Base-by-base conservation (phyloP, 2,329 filamentous ascomycete genomes). In the Plectosphaerella plurivora region DNA sequence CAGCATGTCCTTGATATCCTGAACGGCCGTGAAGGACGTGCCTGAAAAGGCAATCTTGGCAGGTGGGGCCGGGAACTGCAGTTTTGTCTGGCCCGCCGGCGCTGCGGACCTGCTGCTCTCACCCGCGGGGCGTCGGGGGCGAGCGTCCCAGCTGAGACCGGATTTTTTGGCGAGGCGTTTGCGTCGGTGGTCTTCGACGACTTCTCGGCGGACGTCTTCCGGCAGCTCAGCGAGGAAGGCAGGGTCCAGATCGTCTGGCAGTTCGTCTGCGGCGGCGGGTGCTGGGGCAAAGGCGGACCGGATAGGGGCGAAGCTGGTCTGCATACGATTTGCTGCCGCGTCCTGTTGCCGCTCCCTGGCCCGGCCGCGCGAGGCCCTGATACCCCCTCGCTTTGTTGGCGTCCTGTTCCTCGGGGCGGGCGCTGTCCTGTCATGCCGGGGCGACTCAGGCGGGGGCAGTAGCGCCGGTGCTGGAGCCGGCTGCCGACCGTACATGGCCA, bases 151-250 rank as follows among this genome's bases (percentile, higher is more conserved):
- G 49, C 72, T 73, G n/a, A 84, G 66, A 0, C 74, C 77, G 1
- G 78, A 73, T 16, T 71, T 76, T 37, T 83, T 79, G 11, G 83
- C 82, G 18, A 87, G 73, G n/a, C 77, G 82, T 11, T 78, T 79
- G 18, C 79, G 80, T 35, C 77, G 79, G 62, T 92, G 86, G 61
- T 96, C 89, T 18, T 83, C 84, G 2, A 96, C 68, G 7, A 97
- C 78, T 68, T 97, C 92, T 15, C 73, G 75, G 12, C 89, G 83
- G 46, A 96, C 81, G 46, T 96, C 89, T 58, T 88, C 85, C 0
- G 93, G 93, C 1, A 97, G 75, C 15, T 91, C 91, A 1, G 87
- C 83, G 3, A 97, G 82, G 62, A 97, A 92, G 0, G 86, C 84
- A 0, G 81, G 74, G 53, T 90, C 87, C 3, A 90, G 68, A 42